Percentiles rank a stretch among this genome's conserved stretches.
Evolutionary conservation across 1,139 yeast genomes (phyloP).

Genomic region (Fermentozyma sake): DNA sequence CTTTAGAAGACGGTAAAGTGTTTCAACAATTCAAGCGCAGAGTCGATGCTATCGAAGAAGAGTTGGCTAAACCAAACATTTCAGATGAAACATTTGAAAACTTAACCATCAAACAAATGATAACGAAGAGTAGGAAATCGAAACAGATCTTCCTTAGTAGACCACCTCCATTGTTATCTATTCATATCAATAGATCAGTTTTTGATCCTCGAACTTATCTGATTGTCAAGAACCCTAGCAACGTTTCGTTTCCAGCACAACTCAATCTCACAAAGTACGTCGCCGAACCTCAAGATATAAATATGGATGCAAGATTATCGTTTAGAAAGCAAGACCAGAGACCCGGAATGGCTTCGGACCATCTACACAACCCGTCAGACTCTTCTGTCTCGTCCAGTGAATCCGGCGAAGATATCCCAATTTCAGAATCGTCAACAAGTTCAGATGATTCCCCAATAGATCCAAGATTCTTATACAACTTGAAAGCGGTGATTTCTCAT

Average conservation of each 20-base stretch:
- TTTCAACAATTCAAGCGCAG: conserved; percentile 46
- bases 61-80: conserved; percentile 61
- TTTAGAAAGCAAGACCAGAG: conserved; percentile 57
- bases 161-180: conserved; percentile 79
- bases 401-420: not conserved
- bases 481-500: conserved; percentile 84
- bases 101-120: conserved; percentile 71
- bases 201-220: conserved; percentile 83
- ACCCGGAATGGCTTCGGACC: not conserved
- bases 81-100: conserved; percentile 75
- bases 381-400: not conserved
- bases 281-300: conserved; percentile 65
- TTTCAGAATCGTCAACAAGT: not conserved
- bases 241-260: conserved; percentile 68
- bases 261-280: conserved; percentile 67
- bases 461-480: conserved; percentile 52
- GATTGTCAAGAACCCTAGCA: conserved; percentile 79
- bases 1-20: conserved; percentile 31
- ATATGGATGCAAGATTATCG: conserved; percentile 73
- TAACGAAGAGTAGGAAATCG: conserved; percentile 71
- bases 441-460: conserved; percentile 4
- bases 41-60: conserved; percentile 51
- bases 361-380: too few relatives aligned
- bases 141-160: conserved; percentile 76
- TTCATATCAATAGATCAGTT: conserved; percentile 88